These are phyloP conservation scores for Cyberlindnera xishuangbannaensis DNA, from an alignment of 805 yeast species.

Conservation along the genomic window DNA sequence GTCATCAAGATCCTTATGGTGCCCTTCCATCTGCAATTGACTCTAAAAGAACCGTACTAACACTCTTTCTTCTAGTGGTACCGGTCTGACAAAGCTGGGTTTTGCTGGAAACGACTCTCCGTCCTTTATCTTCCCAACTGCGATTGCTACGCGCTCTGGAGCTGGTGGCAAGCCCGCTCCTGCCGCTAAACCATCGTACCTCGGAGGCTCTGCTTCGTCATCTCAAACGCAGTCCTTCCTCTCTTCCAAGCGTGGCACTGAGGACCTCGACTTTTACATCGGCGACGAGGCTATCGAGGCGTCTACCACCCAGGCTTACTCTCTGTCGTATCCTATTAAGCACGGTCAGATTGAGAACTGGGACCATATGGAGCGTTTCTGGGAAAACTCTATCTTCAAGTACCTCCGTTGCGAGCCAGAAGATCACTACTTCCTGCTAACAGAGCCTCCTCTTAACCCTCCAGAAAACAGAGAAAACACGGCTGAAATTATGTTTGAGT, in stretches of 20 bases:
- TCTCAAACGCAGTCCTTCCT: conserved; percentile 19
- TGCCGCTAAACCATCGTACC: conserved; percentile 41
- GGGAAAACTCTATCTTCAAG: conserved; percentile 97
- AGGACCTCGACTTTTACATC: conserved; percentile 88
- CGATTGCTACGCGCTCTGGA: conserved; percentile 66
- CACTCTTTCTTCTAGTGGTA: conserved; percentile 59
- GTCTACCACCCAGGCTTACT: conserved; percentile 86
- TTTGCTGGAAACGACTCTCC: conserved; percentile 99
- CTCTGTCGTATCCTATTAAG: conserved; percentile 85
- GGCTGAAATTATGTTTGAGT: conserved; percentile 98
- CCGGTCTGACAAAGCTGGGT: conserved; percentile 95
- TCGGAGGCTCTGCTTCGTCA: conserved; percentile 22
- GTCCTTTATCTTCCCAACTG: conserved; percentile 95
- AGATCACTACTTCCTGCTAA: conserved; percentile 90
- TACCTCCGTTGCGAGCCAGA: conserved; percentile 97
- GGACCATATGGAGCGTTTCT: conserved; percentile 99
- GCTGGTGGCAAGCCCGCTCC: conserved; percentile 39
- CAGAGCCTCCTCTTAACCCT: conserved; percentile 99
- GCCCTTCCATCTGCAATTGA: not conserved
- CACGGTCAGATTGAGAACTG: conserved; percentile 98
- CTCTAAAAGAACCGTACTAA: conserved; percentile 10
- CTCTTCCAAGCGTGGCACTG: conserved; percentile 74
- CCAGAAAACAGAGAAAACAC: conserved; percentile 98
- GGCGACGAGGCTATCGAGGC: conserved; percentile 94
- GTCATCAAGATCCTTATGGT: not conserved